A percentile compares a stretch with the other conserved stretches of the same genome.
Evolutionary conservation across 2,329 filamentous ascomycete species (phyloP).

Genomic region (Colletotrichum spaethianum): DNA sequence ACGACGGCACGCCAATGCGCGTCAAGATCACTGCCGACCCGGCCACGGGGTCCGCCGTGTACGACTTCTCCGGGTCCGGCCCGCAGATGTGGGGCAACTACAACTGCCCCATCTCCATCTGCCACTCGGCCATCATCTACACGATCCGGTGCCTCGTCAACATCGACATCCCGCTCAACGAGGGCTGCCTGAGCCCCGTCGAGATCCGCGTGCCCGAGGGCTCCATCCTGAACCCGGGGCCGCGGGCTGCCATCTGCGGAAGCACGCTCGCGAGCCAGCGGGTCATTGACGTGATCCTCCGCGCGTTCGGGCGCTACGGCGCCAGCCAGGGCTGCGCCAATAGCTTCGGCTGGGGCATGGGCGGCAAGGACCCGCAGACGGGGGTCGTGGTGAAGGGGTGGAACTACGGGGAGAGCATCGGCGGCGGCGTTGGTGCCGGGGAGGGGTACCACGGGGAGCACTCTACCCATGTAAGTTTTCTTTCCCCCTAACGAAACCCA

Average conservation of each 20-base stretch:
- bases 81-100: constrained; percentile 53
- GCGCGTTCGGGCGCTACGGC: constrained; percentile 46
- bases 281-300: constrained; percentile 52
- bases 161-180: constrained; percentile 56
- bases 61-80: constrained; percentile 55
- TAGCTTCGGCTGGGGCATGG: constrained; percentile 54
- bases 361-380: constrained; percentile 46
- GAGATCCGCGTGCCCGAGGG: constrained; percentile 51
- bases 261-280: constrained; percentile 68
- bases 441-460: constrained; percentile 48
- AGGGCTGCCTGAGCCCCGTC: constrained; percentile 55
- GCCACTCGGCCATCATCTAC: constrained; percentile 57
- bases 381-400: constrained; percentile 44
- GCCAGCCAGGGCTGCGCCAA: constrained; percentile 52
- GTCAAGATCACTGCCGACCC: constrained; percentile 51
- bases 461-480: constrained; percentile 44
- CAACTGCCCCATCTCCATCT: constrained; percentile 55
- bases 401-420: constrained; percentile 52
- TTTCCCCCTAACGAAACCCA: neutral
- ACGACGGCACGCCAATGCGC: constrained; percentile 54
- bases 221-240: constrained; percentile 52
- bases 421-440: constrained; percentile 52
- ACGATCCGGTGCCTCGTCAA: constrained; percentile 53
- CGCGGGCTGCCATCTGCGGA: constrained; percentile 61
- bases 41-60: constrained; percentile 50